Percentiles rank a stretch among this genome's conserved stretches.
These are phyloP conservation scores for Microsporum canis DNA, from an alignment of 2,329 filamentous ascomycete genomes.

Conservation along the genomic window DNA sequence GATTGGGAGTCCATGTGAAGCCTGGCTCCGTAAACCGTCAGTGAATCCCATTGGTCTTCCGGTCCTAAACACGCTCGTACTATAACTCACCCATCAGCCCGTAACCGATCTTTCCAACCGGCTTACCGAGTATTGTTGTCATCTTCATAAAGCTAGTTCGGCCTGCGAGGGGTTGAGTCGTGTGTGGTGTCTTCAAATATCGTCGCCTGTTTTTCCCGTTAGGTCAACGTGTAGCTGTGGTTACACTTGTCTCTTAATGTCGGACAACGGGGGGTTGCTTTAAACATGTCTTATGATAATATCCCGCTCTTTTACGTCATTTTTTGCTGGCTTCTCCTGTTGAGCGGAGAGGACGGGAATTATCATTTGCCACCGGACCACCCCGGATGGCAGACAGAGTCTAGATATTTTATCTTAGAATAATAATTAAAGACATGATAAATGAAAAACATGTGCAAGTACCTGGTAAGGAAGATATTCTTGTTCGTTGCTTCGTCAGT, in stretches of 20 bases:
- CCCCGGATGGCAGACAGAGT: background rate
- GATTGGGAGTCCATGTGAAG: slow-evolving; percentile 18
- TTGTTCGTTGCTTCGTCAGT: background rate
- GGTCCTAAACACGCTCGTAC: background rate
- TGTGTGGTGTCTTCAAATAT: background rate
- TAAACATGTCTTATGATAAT: background rate
- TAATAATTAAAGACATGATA: too few species aligned
- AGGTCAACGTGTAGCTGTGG: background rate
- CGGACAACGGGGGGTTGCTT: background rate
- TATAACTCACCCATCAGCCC: slow-evolving; percentile 18
- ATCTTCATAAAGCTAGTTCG: slow-evolving; percentile 2
- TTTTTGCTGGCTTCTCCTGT: background rate
- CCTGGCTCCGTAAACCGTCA: slow-evolving; percentile 5
- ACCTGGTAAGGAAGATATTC: too few species aligned
- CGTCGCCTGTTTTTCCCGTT: too few species aligned
- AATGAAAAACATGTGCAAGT: too few species aligned
- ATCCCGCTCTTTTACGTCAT: background rate
- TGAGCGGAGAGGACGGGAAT: background rate
- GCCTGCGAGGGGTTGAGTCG: background rate
- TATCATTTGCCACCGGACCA: background rate
- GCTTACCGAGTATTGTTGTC: slow-evolving; percentile 16
- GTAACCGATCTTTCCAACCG: slow-evolving; percentile 18
- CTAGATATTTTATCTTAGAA: background rate
- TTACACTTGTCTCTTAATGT: background rate
- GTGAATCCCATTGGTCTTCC: background rate